Conservation (phyloP, 495 filamentous ascomycete genomes). For the Pyronema domesticum region DNA sequence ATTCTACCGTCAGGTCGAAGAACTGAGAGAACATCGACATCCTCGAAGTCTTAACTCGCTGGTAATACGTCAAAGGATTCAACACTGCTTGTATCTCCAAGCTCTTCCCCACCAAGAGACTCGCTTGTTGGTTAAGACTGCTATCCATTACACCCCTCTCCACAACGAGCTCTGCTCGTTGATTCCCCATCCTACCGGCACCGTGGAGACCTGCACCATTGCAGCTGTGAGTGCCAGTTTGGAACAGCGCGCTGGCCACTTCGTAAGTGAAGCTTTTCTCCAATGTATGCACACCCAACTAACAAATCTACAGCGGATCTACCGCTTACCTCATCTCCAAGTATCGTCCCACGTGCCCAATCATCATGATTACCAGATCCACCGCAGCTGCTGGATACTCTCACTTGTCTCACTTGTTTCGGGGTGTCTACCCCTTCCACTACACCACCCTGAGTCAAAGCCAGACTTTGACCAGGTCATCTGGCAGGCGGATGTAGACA, state of each 20-base stretch:
- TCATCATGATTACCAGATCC: conserved; percentile 44
- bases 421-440: conserved; percentile 91
- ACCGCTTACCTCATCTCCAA: conserved; percentile 54
- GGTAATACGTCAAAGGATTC: too few relatives aligned
- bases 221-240: conserved; percentile 83
- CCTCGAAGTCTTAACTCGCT: too few relatives aligned
- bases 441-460: conserved; percentile 84
- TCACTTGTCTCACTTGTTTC: conserved; percentile 93
- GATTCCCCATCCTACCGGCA: conserved; percentile 59
- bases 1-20: too few relatives aligned
- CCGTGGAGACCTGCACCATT: conserved; percentile 85
- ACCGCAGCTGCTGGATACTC: conserved; percentile 67
- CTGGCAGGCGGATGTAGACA: conserved; percentile 98
- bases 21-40: too few relatives aligned
- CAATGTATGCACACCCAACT: neutral
- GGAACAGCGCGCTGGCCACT: conserved; percentile 89
- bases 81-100: too few relatives aligned
- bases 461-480: conserved; percentile 74
- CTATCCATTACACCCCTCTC: conserved; percentile 86
- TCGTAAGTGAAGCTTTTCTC: conserved; percentile 33
- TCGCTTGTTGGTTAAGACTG: conserved; percentile 85
- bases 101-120: conserved; percentile 44
- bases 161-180: conserved; percentile 87
- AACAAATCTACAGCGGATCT: neutral
- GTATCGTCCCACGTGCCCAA: conserved; percentile 89